phyloP scores from a whole-genome alignment of 2,329 filamentous ascomycete species.

The Leptosphaerulina australis region DNA sequence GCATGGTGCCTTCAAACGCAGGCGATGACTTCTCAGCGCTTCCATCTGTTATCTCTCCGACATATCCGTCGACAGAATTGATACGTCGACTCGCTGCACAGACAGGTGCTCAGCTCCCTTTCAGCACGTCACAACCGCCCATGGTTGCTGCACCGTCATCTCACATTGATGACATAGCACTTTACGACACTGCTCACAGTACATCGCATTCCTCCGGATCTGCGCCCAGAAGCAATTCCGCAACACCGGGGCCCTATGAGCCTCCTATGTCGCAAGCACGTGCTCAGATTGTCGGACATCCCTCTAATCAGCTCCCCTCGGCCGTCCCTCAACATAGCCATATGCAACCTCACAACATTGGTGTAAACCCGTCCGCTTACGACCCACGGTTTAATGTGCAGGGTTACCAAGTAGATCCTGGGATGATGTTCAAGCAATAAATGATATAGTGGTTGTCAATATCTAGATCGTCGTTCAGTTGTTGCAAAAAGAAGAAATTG shows the following conservation, averaged over 20 bases:
- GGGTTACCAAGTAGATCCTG: conserved; percentile 44
- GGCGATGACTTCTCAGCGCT: conserved; percentile 38
- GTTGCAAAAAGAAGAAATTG: conserved; percentile 9
- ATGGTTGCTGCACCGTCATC: conserved; percentile 39
- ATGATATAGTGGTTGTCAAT: conserved; percentile 2
- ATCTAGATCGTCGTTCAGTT: not conserved
- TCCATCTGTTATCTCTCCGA: conserved; percentile 34
- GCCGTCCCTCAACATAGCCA: conserved; percentile 37
- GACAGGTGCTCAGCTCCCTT: conserved; percentile 44
- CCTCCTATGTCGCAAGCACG: conserved; percentile 36
- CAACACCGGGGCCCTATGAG: conserved; percentile 44
- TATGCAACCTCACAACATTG: conserved; percentile 41
- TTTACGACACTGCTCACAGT: conserved; percentile 44
- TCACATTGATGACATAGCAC: conserved; percentile 44
- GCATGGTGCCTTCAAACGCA: conserved; percentile 40
- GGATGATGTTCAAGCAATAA: conserved; percentile 44
- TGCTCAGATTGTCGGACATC: conserved; percentile 31
- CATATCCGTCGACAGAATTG: conserved; percentile 42
- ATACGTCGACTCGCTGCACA: conserved; percentile 46
- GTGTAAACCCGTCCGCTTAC: conserved; percentile 38
- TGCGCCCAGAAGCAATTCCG: conserved; percentile 39
- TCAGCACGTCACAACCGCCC: conserved; percentile 40
- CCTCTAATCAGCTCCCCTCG: conserved; percentile 32
- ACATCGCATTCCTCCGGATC: conserved; percentile 42
- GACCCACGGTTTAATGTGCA: conserved; percentile 43